Evolutionary conservation across 208 protist species (phyloP).

Genomic region (Porcisia deanei): DNA sequence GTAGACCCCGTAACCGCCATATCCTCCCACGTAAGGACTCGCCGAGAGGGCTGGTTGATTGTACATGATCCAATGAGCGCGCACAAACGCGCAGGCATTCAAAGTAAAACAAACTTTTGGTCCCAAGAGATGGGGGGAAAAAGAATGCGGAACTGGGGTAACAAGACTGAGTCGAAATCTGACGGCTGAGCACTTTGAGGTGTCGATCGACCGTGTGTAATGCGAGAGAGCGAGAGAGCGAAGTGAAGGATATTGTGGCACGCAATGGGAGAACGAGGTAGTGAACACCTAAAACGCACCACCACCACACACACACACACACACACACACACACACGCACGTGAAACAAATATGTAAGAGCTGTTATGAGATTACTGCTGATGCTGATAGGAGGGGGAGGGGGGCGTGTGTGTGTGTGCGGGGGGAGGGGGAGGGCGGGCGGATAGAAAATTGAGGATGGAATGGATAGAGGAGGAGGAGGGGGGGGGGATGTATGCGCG

Average conservation of each 20-base stretch:
- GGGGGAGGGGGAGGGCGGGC: background rate
- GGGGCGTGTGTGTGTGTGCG: background rate
- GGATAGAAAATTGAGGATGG: background rate
- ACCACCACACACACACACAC: background rate
- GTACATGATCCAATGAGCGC: slow-evolving; percentile 17
- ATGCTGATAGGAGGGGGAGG: background rate
- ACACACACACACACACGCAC: background rate
- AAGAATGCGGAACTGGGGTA: background rate
- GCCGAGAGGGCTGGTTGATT: slow-evolving; percentile 9
- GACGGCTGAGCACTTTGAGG: no score
- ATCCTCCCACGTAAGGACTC: slow-evolving; percentile 28
- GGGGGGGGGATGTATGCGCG: background rate
- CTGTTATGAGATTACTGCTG: background rate
- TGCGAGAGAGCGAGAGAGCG: no score
- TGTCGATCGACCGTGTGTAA: no score
- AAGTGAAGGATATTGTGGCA: no score
- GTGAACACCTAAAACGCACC: background rate
- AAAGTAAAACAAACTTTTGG: background rate
- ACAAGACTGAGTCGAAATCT: background rate
- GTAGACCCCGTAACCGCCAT: slow-evolving; percentile 36
- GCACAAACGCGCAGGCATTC: background rate
- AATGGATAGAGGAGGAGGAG: background rate
- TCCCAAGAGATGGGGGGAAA: no score
- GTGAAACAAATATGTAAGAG: background rate
- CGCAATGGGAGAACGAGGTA: no score